These are phyloP conservation scores for Ploettnerulaceae sp. DNA, from an alignment of 2,329 filamentous ascomycete genomes.

Conservation along the genomic window DNA sequence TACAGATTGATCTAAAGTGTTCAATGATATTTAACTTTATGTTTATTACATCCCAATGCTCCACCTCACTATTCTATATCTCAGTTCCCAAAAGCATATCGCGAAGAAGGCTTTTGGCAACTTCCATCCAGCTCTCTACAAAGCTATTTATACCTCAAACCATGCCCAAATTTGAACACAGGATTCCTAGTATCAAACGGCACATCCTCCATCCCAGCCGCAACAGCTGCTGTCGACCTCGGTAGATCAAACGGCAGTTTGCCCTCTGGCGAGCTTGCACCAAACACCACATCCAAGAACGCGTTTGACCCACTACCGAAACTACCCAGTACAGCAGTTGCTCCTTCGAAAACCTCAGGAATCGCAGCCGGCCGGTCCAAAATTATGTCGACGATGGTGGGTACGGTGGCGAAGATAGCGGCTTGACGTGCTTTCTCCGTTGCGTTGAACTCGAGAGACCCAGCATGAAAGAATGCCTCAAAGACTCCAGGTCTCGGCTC, in stretches of 20 bases:
- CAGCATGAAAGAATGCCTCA: background rate
- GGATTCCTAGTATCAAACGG: background rate
- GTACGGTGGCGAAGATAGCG: background rate
- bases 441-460: background rate
- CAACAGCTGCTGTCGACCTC: background rate
- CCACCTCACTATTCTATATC: no score
- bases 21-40: no score
- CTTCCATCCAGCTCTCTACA: background rate
- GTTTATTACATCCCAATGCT: no score
- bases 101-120: background rate
- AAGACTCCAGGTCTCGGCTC: background rate
- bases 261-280: background rate
- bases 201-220: background rate
- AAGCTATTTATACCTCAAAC: background rate
- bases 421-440: background rate
- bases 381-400: background rate
- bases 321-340: background rate
- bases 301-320: background rate
- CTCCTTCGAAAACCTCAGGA: background rate
- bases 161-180: background rate
- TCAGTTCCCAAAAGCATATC: no score
- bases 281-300: background rate
- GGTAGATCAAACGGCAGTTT: constrained; percentile 2
- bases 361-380: background rate
- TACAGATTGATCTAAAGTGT: no score